A percentile compares a stretch with the other conserved stretches of the same genome.
These are phyloP conservation scores for Boletus patriciae DNA, from an alignment of 768 basidiomycete species.

Conservation along the genomic window DNA sequence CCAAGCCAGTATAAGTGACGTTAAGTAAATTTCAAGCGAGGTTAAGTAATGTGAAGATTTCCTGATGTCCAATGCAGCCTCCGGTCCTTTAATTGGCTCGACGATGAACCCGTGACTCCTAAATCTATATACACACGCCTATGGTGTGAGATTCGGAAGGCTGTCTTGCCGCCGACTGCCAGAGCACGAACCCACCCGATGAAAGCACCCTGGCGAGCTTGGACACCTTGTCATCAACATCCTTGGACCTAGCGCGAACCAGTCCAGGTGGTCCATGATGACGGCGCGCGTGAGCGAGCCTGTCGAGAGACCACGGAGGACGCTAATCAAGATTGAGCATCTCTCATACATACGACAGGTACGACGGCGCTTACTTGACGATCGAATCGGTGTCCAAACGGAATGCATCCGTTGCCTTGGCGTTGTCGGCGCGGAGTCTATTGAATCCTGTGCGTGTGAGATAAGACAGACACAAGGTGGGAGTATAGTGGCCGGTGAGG, in stretches of 20 bases:
- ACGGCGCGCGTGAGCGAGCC: too few relatives aligned
- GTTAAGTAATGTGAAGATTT: too few relatives aligned
- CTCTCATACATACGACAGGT: too few relatives aligned
- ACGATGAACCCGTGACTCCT: constrained; percentile 54
- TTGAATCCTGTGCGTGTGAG: too few relatives aligned
- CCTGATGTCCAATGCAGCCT: constrained; percentile 56
- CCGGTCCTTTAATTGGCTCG: constrained; percentile 46
- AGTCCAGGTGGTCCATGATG: constrained; percentile 73
- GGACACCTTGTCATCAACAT: constrained; percentile 51
- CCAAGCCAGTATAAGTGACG: too few relatives aligned
- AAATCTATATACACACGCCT: constrained; percentile 39
- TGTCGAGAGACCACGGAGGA: constrained; percentile 42
- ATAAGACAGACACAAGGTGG: too few relatives aligned
- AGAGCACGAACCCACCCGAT: constrained; percentile 60
- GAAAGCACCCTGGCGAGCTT: constrained; percentile 59
- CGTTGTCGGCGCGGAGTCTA: too few relatives aligned
- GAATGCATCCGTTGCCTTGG: constrained; percentile 44
- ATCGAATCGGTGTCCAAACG: too few relatives aligned
- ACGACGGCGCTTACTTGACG: too few relatives aligned
- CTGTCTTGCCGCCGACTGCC: constrained; percentile 60
- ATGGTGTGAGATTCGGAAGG: constrained; percentile 46
- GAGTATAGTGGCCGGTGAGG: too few relatives aligned
- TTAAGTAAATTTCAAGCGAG: too few relatives aligned
- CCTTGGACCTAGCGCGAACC: constrained; percentile 48
- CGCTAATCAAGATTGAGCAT: too few relatives aligned